phyloP scores from a whole-genome alignment of 2,329 filamentous ascomycete genomes.

The Fusarium pseudocircinatum region DNA sequence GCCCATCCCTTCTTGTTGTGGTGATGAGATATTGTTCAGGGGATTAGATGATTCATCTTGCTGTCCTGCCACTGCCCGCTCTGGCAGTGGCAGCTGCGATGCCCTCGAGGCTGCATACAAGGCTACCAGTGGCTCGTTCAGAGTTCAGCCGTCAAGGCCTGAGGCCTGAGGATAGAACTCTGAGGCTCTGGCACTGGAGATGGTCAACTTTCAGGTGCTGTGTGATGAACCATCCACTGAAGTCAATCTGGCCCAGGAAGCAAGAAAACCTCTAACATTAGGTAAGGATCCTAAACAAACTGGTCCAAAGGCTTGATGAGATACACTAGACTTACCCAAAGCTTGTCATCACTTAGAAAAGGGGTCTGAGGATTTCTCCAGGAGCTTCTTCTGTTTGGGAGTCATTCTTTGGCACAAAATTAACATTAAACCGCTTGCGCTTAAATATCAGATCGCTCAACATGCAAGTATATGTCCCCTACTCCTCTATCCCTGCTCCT shows the following conservation, averaged over 20 bases:
- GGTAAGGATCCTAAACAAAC: too few relatives aligned
- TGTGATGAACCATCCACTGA: not conserved
- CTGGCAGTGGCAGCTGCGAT: not conserved
- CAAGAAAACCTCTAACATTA: not conserved
- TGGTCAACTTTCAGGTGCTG: not conserved
- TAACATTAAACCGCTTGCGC: not conserved
- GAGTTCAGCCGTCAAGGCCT: not conserved
- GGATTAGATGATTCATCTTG: too few relatives aligned
- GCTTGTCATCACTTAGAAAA: not conserved
- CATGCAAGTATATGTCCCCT: slow-evolving; percentile 33
- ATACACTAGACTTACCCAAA: not conserved
- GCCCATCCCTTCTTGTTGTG: not conserved
- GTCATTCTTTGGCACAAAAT: not conserved
- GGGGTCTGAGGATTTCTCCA: not conserved
- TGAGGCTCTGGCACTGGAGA: not conserved
- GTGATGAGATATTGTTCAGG: not conserved
- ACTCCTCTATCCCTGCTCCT: slow-evolving; percentile 13
- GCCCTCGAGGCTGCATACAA: not conserved
- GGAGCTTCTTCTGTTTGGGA: not conserved
- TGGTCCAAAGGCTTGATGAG: not conserved
- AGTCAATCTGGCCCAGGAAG: not conserved
- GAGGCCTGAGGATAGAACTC: not conserved
- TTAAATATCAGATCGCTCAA: slow-evolving; percentile 38
- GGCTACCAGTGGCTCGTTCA: not conserved
- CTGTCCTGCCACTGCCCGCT: not conserved